Base-by-base conservation (phyloP, 192 early-diverging fungal species). In the Gonapodya prolifera region DNA sequence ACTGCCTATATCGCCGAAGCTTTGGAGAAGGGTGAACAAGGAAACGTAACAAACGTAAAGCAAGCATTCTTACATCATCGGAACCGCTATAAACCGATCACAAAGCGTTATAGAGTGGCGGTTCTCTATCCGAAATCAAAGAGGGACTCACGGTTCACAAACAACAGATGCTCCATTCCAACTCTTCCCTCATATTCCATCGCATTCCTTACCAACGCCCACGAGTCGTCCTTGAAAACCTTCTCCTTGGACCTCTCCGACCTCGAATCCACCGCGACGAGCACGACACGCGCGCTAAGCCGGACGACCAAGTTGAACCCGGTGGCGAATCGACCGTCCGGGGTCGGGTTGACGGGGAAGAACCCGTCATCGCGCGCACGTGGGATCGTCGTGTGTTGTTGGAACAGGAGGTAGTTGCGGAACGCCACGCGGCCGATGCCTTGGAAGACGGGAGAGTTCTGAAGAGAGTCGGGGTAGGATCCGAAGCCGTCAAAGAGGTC, bases 401-500 rank as follows among this genome's bases (percentile, higher is more conserved):
- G 94, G 87, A 92, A 96, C 76, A 96, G 80, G 75, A 90, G 86
- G 85, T 92, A 94, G 83, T 92, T 93, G 28, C 90, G 88, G 77
- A 86, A 81, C 1, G 93, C 93, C 35, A 89, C 83, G 34, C 87
- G 83, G 80, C 87, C 89, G 75, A 94, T 91, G 86, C 91, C 88
- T 80, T 88, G 85, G 84, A 93, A 92, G 23, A 91, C 87, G 1
- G 85, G 81, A 29, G 90, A 90, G 69, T 84, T 61, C 78, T 91
- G 91, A 80, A 94, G 85, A 35, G 90, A 88, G 70, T 86, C 84
- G 0, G 93, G 93, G 79, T 96, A 96, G 69, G 90, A 91, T 30
- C 94, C 94, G 77, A 89, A 92, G 0, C 93, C 94, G 80, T 96
- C 94, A 80, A 93, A 89, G 70, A 94, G 87, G 79, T 95, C 92